Percentiles rank a stretch among this genome's conserved stretches.
phyloP scores from a whole-genome alignment of 2,329 filamentous ascomycete genomes.

The Talaromyces sp. region DNA sequence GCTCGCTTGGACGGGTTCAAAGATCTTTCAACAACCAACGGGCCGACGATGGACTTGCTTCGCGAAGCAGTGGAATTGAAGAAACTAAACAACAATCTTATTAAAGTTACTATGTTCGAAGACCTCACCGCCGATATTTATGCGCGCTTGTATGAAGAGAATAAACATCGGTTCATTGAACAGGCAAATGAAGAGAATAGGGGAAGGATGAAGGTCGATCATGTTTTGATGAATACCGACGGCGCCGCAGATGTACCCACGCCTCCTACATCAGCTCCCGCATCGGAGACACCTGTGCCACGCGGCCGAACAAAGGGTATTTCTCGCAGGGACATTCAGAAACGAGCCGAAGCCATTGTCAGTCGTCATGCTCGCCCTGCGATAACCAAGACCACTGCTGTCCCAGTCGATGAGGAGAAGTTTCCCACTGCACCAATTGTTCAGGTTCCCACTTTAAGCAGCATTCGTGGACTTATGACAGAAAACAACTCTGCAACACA shows the following conservation, averaged over 20 bases:
- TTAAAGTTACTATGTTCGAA: constrained; percentile 80
- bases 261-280: constrained; percentile 27
- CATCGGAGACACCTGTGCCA: constrained; percentile 29
- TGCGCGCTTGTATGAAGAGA: constrained; percentile 50
- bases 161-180: constrained; percentile 35
- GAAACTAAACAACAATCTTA: constrained; percentile 77
- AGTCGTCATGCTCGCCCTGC: constrained; percentile 32
- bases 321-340: constrained; percentile 55
- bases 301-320: constrained; percentile 52
- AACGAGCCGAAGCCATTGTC: constrained; percentile 54
- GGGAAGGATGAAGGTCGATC: constrained; percentile 45
- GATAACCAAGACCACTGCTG: constrained; percentile 21
- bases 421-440: constrained; percentile 20
- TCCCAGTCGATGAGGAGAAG: constrained; percentile 24
- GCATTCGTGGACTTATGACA: constrained; percentile 11
- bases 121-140: constrained; percentile 93
- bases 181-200: constrained; percentile 42
- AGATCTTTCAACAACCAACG: constrained; percentile 44
- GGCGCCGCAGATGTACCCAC: constrained; percentile 27
- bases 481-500: constrained; percentile 19
- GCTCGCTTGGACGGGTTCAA: constrained; percentile 57
- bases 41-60: constrained; percentile 55
- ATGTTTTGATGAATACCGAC: constrained; percentile 40
- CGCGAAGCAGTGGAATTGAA: constrained; percentile 65
- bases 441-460: constrained; percentile 17